A percentile compares a stretch with the other conserved stretches of the same genome.
These are phyloP conservation scores for Oxyria digyna DNA, from an alignment of 148 eudicot genomes.

Conservation along the genomic window DNA sequence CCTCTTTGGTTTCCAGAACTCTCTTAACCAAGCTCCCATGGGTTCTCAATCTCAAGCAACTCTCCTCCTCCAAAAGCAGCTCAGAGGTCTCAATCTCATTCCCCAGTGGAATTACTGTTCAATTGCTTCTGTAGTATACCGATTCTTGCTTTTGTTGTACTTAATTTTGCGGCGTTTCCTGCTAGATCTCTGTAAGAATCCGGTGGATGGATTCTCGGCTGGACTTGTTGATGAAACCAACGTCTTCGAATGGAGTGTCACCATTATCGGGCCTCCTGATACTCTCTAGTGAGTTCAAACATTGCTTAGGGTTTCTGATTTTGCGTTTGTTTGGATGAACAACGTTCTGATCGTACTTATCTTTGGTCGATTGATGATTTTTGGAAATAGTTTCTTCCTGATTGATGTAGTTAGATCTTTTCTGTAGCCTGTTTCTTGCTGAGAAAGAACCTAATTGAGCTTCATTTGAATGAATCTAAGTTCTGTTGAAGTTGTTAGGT, in stretches of 20 bases:
- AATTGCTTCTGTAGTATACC: neutral
- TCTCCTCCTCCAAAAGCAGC: constrained; percentile 58
- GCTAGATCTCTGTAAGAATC: constrained; percentile 44
- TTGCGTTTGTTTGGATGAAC: neutral
- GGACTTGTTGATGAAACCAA: constrained; percentile 47
- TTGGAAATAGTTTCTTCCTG: no score
- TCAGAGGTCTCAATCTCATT: constrained; percentile 27
- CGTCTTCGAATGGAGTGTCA: constrained; percentile 55
- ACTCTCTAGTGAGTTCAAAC: constrained; percentile 52
- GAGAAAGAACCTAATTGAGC: no score
- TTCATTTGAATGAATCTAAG: no score
- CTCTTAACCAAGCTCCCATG: constrained; percentile 6
- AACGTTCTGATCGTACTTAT: no score
- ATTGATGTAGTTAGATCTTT: no score
- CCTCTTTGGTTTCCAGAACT: neutral
- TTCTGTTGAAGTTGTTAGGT: no score
- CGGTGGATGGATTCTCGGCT: constrained; percentile 63
- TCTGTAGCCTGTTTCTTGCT: no score
- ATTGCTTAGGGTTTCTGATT: neutral
- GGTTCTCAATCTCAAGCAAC: constrained; percentile 46
- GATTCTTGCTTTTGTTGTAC: no score
- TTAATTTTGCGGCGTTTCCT: neutral
- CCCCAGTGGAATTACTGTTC: neutral
- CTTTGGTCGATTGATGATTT: no score
- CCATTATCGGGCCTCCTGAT: constrained; percentile 47